These are phyloP conservation scores for Blastobotrys malaysiensis DNA, from an alignment of 1,139 yeast species.

Conservation along the genomic window DNA sequence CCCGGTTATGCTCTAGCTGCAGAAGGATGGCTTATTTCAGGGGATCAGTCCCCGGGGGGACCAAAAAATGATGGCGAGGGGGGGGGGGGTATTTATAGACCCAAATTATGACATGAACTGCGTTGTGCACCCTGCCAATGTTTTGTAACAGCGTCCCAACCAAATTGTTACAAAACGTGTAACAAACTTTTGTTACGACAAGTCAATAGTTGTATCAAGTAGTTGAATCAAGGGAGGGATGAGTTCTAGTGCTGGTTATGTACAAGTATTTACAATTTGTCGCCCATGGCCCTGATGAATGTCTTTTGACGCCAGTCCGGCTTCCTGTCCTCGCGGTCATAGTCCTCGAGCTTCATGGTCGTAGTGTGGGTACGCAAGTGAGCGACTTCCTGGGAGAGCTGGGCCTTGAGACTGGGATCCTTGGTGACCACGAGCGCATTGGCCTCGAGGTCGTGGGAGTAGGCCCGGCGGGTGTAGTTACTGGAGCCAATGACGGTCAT, in stretches of 20 bases:
- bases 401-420: slow-evolving; percentile 51
- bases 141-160: too few species aligned
- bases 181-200: too few species aligned
- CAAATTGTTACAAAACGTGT: too few species aligned
- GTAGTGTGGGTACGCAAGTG: slow-evolving; percentile 52
- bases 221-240: background rate
- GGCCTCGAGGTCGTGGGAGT: slow-evolving; percentile 79
- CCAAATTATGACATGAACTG: too few species aligned
- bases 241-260: background rate
- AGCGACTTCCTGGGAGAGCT: slow-evolving; percentile 59
- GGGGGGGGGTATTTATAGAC: too few species aligned
- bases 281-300: slow-evolving; percentile 44
- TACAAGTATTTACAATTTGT: slow-evolving; percentile 44
- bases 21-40: too few species aligned
- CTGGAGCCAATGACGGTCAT: slow-evolving; percentile 87
- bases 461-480: slow-evolving; percentile 87
- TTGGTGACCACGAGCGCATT: slow-evolving; percentile 75
- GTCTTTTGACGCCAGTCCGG: slow-evolving; percentile 57
- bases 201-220: too few species aligned
- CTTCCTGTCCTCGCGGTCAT: slow-evolving; percentile 54
- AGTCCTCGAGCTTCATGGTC: slow-evolving; percentile 51
- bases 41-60: too few species aligned
- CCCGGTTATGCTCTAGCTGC: too few species aligned
- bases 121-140: too few species aligned
- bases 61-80: too few species aligned